A percentile compares a stretch with the other conserved stretches of the same genome.
Conservation (phyloP, 768 basidiomycete genomes). For the Flagelloscypha sp. region DNA sequence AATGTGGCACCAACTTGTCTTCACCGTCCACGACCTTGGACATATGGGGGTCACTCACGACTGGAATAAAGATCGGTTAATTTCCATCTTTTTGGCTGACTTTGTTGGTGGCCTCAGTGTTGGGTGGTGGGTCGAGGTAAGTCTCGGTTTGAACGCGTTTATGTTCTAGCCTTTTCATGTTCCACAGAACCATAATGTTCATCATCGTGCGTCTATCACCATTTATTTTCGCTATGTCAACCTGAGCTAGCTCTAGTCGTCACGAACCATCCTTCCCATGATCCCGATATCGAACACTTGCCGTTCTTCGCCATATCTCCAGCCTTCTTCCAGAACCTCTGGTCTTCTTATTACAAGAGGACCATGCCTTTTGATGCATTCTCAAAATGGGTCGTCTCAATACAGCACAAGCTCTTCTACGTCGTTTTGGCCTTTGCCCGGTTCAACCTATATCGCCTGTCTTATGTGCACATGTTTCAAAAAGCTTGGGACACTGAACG, state of each 20-base stretch:
- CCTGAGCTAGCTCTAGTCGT: conserved; percentile 50
- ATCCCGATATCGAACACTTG: conserved; percentile 79
- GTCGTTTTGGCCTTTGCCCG: conserved; percentile 82
- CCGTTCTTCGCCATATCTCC: conserved; percentile 95
- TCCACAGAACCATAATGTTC: conserved; percentile 83
- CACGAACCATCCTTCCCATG: conserved; percentile 95
- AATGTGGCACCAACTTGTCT: conserved; percentile 93
- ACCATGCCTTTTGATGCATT: conserved; percentile 72
- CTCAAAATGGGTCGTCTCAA: conserved; percentile 51
- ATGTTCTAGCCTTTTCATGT: conserved; percentile 7
- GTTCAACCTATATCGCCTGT: conserved; percentile 90
- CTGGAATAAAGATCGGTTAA: conserved; percentile 71
- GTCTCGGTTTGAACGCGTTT: conserved; percentile 25
- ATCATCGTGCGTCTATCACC: conserved; percentile 65
- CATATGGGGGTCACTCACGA: conserved; percentile 90
- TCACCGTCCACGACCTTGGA: conserved; percentile 89
- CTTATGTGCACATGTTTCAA: conserved; percentile 67
- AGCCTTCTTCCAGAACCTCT: conserved; percentile 75
- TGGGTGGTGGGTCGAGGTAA: conserved; percentile 96
- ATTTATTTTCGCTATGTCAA: not conserved
- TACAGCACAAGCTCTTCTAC: conserved; percentile 94
- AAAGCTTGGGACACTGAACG: conserved; percentile 57
- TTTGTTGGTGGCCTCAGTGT: conserved; percentile 89
- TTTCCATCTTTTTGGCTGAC: conserved; percentile 75
- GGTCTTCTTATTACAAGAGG: conserved; percentile 93